Evolutionary conservation across 257 asterid species (phyloP), one percentile per base, ranked within the genome.

Genomic region (Plectranthus barbatus): DNA sequence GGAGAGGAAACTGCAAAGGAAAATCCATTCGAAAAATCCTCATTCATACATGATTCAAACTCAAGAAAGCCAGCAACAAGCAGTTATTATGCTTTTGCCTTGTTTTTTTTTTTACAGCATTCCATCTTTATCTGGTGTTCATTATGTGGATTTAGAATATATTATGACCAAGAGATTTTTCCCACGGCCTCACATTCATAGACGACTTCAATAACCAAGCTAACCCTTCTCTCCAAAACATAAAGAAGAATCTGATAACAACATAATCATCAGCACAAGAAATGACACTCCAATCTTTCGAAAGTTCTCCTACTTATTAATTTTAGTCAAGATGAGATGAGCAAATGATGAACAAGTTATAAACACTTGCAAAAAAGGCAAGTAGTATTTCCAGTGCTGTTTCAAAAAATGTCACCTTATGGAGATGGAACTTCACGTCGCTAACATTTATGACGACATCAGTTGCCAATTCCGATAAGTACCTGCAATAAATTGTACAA

Each of bases 381-480:
- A 9, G 33, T 41, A 33, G 63, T 40, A 57, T 31, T 36, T 9
- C 47, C 34, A 13, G 33, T 45, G 12, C 12, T 13, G 3, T 39
- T 18, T 64, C 20, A 58, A 9, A 14, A n/a, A 72, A 56, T 40
- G 57, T 80, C 80, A 91, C 98, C 96, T 91, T 91, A 73, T 91
- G 98, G 70, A 91, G 98, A 79, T 79, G 79, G 72, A 91, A 91
- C 73, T 74, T 79, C 29, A 86, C 75, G 53, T 80, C 86, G 6
- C 88, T 92, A 57, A 88, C 83, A 3, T 55, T 74, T 24, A 91
- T 19, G 65, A 78, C 62, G 57, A 86, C 68, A 73, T 91, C 98
- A 3, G 94, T 84, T 29, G 81, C 90, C 79, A 91, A 74, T 49
- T 91, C 98, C 49, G 95, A 83, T 55, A 80, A 81, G 18, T 77